These are phyloP conservation scores for Trapa bicornis DNA, from an alignment of 345 rosid genomes.

Conservation along the genomic window DNA sequence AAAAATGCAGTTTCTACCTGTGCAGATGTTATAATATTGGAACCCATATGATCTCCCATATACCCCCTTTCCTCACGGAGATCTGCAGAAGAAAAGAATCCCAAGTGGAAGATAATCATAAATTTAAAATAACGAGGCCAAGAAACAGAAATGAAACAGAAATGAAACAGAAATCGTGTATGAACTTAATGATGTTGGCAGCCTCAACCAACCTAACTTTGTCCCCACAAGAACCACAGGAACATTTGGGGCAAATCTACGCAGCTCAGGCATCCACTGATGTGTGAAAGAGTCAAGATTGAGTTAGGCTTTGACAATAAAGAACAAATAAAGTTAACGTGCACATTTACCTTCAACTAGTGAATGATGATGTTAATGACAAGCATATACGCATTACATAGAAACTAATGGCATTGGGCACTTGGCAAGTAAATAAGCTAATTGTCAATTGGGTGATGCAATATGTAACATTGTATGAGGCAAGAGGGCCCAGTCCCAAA, in stretches of 20 bases:
- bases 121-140: neutral
- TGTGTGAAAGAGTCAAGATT: conserved; percentile 1
- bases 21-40: conserved; percentile 56
- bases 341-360: conserved; percentile 7
- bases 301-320: neutral
- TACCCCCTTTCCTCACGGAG: conserved; percentile 73
- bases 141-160: too few relatives aligned
- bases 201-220: conserved; percentile 53
- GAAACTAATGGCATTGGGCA: neutral
- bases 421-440: neutral
- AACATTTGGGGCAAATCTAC: conserved; percentile 86
- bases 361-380: neutral
- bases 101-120: neutral
- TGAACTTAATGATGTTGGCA: neutral
- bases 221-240: conserved; percentile 97
- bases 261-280: conserved; percentile 99
- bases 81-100: conserved; percentile 29
- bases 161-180: neutral
- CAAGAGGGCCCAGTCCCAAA: neutral
- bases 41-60: conserved; percentile 50
- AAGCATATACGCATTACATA: too few relatives aligned
- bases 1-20: conserved; percentile 30
- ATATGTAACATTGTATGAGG: neutral
- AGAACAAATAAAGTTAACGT: conserved; percentile 4
- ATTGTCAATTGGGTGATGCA: neutral